Evolutionary conservation across 768 basidiomycete species (phyloP), one percentile per base, ranked within the genome.

Genomic region (Russula griseocarnosa): DNA sequence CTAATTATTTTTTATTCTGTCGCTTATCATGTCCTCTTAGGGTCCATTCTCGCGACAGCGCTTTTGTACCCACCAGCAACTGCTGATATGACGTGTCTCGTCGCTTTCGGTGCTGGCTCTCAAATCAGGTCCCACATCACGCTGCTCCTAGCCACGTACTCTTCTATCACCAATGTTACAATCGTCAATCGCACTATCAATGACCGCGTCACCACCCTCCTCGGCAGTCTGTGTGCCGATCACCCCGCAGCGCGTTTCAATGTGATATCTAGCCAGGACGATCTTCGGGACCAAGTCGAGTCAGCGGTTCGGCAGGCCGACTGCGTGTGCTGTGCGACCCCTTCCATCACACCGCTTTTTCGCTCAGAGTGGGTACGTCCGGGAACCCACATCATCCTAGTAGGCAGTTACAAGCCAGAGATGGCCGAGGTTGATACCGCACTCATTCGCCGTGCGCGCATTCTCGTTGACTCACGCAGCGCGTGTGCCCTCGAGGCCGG

Each of bases 401-500:
- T 92, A 30, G 92, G 93, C 6, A 91, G 89, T 61, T 95, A 91
- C 70, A 94, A 80, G 20, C 88, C 88, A 1, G 70, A 75, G 3
- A 96, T 95, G 94, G 81, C 79, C 49, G 93, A 96, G 71, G 82
- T 93, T 8, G 85, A 89, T 30, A 72, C 69, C 0, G 76, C 74
- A 0, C 78, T 94, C 16, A 73, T 94, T 13, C 70, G 73, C 30
- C 77, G 89, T 40, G 38, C 38, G 38, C 38, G 38, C 16, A 40
- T 40, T 40, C 16, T 40, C 38, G 38, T 40, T 40, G 38, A 40
- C 38, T 40, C 38, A 40, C 16, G 38, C 6, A 40, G 38, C 3
- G 91, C 88, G 3, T 93, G 90, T 69, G 66, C 77, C n/a, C 71
- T 75, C 0, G 94, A 95, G 72, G 90, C 92, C 0, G 93, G 94